Base-by-base conservation (phyloP, 805 yeast genomes). In the Saccharomycopsis javanensis region DNA sequence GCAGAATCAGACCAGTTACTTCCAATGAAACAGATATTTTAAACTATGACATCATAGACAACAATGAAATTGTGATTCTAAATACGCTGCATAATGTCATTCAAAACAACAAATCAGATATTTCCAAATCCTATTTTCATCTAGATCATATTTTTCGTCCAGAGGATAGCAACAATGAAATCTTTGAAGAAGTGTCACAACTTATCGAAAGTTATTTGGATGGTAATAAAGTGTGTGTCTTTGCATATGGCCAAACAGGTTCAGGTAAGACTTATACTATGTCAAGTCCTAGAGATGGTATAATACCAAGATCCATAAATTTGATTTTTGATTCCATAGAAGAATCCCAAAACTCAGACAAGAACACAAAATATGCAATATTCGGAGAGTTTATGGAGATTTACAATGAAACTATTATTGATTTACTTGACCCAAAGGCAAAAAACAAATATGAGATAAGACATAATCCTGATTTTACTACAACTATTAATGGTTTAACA, bases 171-270 rank as follows among this genome's bases (percentile, higher is more conserved):
- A 92, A 92, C 66, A 63, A 62, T 0, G 85, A 80, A 27, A 79
- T 94, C 0, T 94, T 90, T 69, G 85, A 81, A 31, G 99, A 92
- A 65, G 79, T 92, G 0, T 83, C 94, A 1, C 96, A 90, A 68
- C 70, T 92, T 23, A 82, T 92, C 1, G 96, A 89, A 68, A 88
- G 79, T 72, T 82, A 95, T 0, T 68, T 91, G 13, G 96, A 92
- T 69, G 99, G 99, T 0, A 83, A 76, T 65, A 89, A 89, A 64
- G 96, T 90, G 2, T 90, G 97, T 69, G 88, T 94, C 1, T 89
- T 92, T 72, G 96, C 98, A 0, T 92, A 94, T 68, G 99, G 99
- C 0, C 99, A 92, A 69, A 94, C 99, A 0, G 96, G 94, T 0
- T 85, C 97, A 0, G 99, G 99, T 2, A 92, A 92, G 67, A 92